phyloP scores from a whole-genome alignment of 83 land plant species.

The Diphasiastrum complanatum region DNA sequence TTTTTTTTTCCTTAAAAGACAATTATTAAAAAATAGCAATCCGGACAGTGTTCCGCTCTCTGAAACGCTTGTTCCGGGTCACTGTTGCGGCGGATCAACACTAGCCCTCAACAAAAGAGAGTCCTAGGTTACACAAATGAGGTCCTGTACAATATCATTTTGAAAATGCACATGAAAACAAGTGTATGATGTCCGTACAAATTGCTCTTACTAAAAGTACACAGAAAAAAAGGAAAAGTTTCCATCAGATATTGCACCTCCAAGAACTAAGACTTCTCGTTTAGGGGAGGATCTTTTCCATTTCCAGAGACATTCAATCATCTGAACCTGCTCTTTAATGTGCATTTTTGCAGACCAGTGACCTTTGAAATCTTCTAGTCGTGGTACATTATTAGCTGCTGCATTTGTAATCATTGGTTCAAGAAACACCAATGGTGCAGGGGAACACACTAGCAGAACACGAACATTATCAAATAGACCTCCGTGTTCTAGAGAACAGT shows the following conservation, averaged over 20 bases:
- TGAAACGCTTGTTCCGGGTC: too few relatives aligned
- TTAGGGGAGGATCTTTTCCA: slow-evolving; percentile 28
- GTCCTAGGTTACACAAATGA: too few relatives aligned
- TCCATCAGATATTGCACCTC: slow-evolving; percentile 21
- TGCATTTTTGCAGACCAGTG: slow-evolving; percentile 40
- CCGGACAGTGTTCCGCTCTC: too few relatives aligned
- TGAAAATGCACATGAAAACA: background rate
- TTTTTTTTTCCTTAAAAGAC: too few relatives aligned
- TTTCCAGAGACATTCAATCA: slow-evolving; percentile 32
- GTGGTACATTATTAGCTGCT: slow-evolving; percentile 24
- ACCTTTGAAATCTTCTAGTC: slow-evolving; percentile 43
- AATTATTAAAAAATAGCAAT: too few relatives aligned
- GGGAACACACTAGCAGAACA: slow-evolving; percentile 39
- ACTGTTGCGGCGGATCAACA: too few relatives aligned
- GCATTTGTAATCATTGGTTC: slow-evolving; percentile 30
- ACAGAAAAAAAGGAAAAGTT: background rate
- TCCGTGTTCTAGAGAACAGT: slow-evolving; percentile 23
- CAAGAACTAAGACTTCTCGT: slow-evolving; percentile 40
- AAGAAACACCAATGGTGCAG: slow-evolving; percentile 49
- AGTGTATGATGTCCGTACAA: slow-evolving; percentile 2
- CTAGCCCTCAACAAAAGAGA: too few relatives aligned
- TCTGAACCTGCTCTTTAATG: slow-evolving; percentile 28
- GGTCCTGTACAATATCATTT: background rate
- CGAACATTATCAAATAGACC: slow-evolving; percentile 29
- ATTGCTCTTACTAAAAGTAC: background rate